Evolutionary conservation across 345 rosid species (phyloP), one percentile per base, ranked within the genome.

Genomic region (Jatropha curcas): DNA sequence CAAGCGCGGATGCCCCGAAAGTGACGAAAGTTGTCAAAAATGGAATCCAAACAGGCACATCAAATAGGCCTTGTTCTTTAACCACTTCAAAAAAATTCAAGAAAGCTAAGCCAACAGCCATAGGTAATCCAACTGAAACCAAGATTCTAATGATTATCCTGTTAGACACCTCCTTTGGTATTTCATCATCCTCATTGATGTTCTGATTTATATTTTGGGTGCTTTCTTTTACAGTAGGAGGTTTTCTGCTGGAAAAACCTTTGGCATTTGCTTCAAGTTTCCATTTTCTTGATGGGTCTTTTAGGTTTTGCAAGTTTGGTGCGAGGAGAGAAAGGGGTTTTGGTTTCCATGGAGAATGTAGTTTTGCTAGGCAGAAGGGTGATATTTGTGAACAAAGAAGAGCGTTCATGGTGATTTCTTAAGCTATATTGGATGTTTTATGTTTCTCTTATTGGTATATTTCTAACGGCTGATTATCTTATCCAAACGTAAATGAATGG

Each of bases 1-100:
- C 94, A 22, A 88, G 77, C 2, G 88, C 73, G 25, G 97, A 90
- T 4, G 89, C 67, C 22, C 91, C 92, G 64, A 91, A 88, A 8
- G 89, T 87, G 41, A 84, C 25, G 55, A 94, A 77, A 52, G 85
- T 74, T 1, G 94, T 82, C 67, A 73, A 12, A 73, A 82, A 83
- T 0, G 88, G 84, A 8, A 93, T 67, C 95, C 98, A 91, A 37
- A 79, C 25, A 0, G 95, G 98, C 62, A 88, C 81, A 62, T 91
- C 92, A 85, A 82, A 81, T 11, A 82, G 39, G 28, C 77, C 76
- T 56, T 64, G 81, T 34, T 93, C 92, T 83, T 68, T 85, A 25
- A 79, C 59, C 28, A 72, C 14, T 0, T 84, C 90, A 1, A 84
- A 72, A 51, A 82, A 1, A 37, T 77, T 39, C 84, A 86, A 57